Evolutionary conservation across 2,329 filamentous ascomycete genomes (phyloP).

Genomic region (Monilinia laxa): DNA sequence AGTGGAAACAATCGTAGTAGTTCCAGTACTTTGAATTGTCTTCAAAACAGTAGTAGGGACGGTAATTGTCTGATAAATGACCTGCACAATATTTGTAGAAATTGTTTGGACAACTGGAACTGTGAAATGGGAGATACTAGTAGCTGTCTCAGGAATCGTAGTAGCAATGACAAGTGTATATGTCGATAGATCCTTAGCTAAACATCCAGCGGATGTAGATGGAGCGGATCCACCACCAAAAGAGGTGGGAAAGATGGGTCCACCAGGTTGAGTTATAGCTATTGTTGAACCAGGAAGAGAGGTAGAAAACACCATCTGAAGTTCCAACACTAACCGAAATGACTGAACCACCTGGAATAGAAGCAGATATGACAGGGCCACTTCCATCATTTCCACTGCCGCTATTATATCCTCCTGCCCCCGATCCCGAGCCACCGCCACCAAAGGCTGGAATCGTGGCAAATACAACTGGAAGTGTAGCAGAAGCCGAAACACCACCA

Average conservation of each 20-base stretch:
- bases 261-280: slow-evolving; percentile 3
- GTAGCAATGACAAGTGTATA: slow-evolving; percentile 13
- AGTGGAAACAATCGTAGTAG: slow-evolving; percentile 7
- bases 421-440: slow-evolving; percentile 1
- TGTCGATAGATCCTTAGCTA: background rate
- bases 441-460: slow-evolving; percentile 5
- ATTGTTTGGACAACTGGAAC: slow-evolving; percentile 14
- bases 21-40: slow-evolving; percentile 12
- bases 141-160: background rate
- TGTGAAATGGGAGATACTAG: background rate
- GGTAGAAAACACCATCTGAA: slow-evolving; percentile 9
- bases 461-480: background rate
- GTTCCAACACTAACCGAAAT: slow-evolving; percentile 12
- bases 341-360: background rate
- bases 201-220: background rate
- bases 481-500: slow-evolving; percentile 5
- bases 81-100: slow-evolving; percentile 1
- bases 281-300: slow-evolving; percentile 3
- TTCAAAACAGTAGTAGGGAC: slow-evolving; percentile 12
- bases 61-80: slow-evolving; percentile 8
- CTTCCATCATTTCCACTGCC: background rate
- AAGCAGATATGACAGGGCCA: slow-evolving; percentile 1
- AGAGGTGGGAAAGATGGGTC: background rate
- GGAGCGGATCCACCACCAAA: background rate
- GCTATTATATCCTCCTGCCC: background rate